These are phyloP conservation scores for Penicillium sp. DNA, from an alignment of 2,329 filamentous ascomycete genomes.

Conservation along the genomic window DNA sequence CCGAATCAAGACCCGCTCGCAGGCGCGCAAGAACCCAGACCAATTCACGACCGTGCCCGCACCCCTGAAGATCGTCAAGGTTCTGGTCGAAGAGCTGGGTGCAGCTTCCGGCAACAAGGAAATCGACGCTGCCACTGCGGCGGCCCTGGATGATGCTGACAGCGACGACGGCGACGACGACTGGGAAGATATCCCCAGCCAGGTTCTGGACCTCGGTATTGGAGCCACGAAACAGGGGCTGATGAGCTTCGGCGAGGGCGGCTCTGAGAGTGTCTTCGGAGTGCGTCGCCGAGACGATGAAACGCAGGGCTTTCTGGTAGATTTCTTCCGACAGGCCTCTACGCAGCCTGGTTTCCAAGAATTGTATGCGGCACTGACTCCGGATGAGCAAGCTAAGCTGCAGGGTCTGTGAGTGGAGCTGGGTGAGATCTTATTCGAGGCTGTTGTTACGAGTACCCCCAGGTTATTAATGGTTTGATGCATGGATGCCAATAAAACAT, in stretches of 20 bases:
- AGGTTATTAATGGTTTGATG: constrained; percentile 4
- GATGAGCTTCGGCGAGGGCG: constrained; percentile 66
- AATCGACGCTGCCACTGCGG: constrained; percentile 55
- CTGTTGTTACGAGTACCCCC: background rate
- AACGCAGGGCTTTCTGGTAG: constrained; percentile 76
- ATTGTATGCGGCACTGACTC: constrained; percentile 53
- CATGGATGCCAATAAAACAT: constrained; percentile 2
- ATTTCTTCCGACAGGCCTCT: constrained; percentile 68
- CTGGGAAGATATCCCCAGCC: constrained; percentile 83
- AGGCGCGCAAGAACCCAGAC: constrained; percentile 83
- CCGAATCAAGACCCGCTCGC: constrained; percentile 89
- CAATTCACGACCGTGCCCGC: constrained; percentile 84
- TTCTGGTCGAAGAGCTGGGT: constrained; percentile 85
- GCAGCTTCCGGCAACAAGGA: constrained; percentile 65
- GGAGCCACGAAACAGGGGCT: constrained; percentile 69
- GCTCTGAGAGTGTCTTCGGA: constrained; percentile 47
- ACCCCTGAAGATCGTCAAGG: constrained; percentile 91
- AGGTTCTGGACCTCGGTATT: constrained; percentile 72
- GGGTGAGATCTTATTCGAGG: background rate
- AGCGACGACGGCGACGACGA: constrained; percentile 74
- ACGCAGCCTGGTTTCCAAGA: constrained; percentile 55
- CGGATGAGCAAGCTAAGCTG: constrained; percentile 48
- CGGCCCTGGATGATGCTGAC: constrained; percentile 58
- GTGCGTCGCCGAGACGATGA: constrained; percentile 77
- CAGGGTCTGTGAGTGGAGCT: constrained; percentile 27